A percentile compares a stretch with the other conserved stretches of the same genome.
Conservation (phyloP, 192 early-diverging fungal species). For the Mortierella hygrophila region DNA sequence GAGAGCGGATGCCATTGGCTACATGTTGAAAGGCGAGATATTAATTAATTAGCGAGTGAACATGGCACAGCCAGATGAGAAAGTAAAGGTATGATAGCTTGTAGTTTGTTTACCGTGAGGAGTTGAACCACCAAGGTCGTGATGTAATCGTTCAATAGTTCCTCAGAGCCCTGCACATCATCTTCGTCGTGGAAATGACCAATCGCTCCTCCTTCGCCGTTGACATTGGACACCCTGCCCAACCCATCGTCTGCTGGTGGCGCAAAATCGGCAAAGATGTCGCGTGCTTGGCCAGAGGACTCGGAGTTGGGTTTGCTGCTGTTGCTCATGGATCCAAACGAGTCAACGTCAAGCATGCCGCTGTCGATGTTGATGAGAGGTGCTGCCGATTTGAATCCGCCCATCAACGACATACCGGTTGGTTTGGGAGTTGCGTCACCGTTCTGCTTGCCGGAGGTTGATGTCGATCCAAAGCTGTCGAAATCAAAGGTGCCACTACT, state of each 20-base stretch:
- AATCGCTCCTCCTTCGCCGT: not conserved
- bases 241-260: slow-evolving; percentile 28
- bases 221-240: not conserved
- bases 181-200: not conserved
- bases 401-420: slow-evolving; percentile 41
- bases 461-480: slow-evolving; percentile 21
- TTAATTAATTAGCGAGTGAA: not conserved
- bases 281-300: not conserved
- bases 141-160: slow-evolving; percentile 49
- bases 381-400: slow-evolving; percentile 25
- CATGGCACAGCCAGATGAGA: not conserved
- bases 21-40: not conserved
- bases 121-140: slow-evolving; percentile 52
- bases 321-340: slow-evolving; percentile 34
- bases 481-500: slow-evolving; percentile 44
- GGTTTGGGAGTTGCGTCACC: slow-evolving; percentile 8
- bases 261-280: slow-evolving; percentile 41
- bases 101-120: slow-evolving; percentile 25
- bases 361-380: slow-evolving; percentile 35
- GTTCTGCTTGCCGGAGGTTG: slow-evolving; percentile 19
- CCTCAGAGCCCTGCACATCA: slow-evolving; percentile 41
- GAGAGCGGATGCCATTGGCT: slow-evolving; percentile 53
- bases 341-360: slow-evolving; percentile 44
- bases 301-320: not conserved
- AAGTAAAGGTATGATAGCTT: not conserved